Evolutionary conservation across 805 yeast genomes (phyloP).

Genomic region (Candida cerambycidarum): DNA sequence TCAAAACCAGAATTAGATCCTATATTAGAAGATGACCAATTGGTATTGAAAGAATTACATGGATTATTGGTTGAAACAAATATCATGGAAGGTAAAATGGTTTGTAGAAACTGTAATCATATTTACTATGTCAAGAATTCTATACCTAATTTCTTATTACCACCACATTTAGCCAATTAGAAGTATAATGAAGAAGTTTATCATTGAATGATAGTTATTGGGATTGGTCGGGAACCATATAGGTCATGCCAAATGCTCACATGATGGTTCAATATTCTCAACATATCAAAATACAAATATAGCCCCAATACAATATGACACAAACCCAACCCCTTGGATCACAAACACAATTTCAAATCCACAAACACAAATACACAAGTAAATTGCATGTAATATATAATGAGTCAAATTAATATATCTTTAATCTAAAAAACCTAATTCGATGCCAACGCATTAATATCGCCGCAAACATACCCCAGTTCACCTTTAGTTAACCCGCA

Average conservation of each 20-base stretch:
- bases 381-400: neutral
- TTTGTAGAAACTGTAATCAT: slow-evolving; percentile 82
- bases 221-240: too few species aligned
- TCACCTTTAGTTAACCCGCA: neutral
- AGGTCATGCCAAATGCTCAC: too few species aligned
- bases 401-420: neutral
- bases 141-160: slow-evolving; percentile 89
- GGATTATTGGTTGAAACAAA: slow-evolving; percentile 78
- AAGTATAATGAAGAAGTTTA: neutral
- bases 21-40: slow-evolving; percentile 50
- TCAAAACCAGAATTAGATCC: slow-evolving; percentile 62
- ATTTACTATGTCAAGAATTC: slow-evolving; percentile 87
- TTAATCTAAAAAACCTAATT: neutral
- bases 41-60: slow-evolving; percentile 73
- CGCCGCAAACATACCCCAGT: neutral
- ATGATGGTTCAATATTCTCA: too few species aligned
- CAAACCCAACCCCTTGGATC: too few species aligned
- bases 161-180: slow-evolving; percentile 68
- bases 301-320: too few species aligned
- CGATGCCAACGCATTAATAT: neutral
- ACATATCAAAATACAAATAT: too few species aligned
- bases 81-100: slow-evolving; percentile 86
- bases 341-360: neutral
- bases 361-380: neutral
- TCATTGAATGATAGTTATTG: neutral